Evolutionary conservation across 2,329 filamentous ascomycete genomes (phyloP), one percentile per base, ranked within the genome.

Genomic region (Botrytis byssoidea): DNA sequence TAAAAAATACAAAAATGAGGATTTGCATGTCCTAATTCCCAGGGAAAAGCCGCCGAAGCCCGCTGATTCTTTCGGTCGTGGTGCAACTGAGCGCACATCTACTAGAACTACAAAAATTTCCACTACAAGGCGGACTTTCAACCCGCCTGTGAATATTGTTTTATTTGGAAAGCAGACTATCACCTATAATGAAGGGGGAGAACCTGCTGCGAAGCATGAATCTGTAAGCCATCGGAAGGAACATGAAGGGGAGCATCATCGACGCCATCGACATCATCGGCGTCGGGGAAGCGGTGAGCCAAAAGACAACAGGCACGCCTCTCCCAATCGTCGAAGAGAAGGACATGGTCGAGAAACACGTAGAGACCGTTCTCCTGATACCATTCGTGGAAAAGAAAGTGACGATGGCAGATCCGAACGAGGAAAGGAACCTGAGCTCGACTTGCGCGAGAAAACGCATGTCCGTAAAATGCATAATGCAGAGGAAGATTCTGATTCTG

Each of bases 1-100:
- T 46, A 46, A 29, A 16, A 6, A 32, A 35, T 22, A 51, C 22
- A n/a, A n/a, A 6, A 14, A 0, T 0, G 5, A 5, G 1, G 2
- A 4, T 51, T 51, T 51, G 10, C 5, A 51, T 51, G 48, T 51
- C 46, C 10, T 51, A 25, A 5, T 51, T 51, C 46, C 22, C n/a
- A 7, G 8, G 0, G 6, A 42, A 2, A 65, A 4, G 12, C 7
- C 1, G 6, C 25, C 44, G n/a, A 32, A 18, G 20, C 2, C 3
- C 18, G 0, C 9, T 32, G 1, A 18, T 32, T 42, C 8, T 65
- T 14, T 12, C 3, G n/a, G 20, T 44, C 5, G 6, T 48, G 9
- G 12, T 65, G 42, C 3, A 51, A 51, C 46, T 14, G 25, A 10
- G 22, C 51, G 8, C 51, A 55, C 4, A 29, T 1, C 0, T 29